Evolutionary conservation across 2,329 filamentous ascomycete species (phyloP).

Genomic region (Monilinia aucupariae): DNA sequence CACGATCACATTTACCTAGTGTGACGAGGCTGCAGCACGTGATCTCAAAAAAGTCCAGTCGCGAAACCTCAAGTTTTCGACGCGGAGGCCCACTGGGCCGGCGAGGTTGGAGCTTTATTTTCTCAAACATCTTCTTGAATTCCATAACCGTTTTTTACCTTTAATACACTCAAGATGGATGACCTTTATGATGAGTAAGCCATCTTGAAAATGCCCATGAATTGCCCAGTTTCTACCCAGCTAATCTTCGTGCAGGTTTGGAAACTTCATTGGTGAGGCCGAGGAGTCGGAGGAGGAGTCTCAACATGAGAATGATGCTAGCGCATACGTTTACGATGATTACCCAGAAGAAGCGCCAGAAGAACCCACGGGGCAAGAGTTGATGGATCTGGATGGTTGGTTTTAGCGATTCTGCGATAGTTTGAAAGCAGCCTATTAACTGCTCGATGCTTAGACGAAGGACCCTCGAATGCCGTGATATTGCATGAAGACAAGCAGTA

Average conservation of each 20-base stretch:
- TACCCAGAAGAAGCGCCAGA: conserved; percentile 57
- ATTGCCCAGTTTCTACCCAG: background rate
- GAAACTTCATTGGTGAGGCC: conserved; percentile 96
- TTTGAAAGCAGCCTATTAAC: background rate
- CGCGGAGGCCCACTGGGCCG: conserved; percentile 24
- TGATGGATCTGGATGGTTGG: conserved; percentile 88
- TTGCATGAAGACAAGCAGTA: conserved; percentile 99
- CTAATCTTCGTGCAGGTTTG: conserved; percentile 59
- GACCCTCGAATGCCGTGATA: conserved; percentile 92
- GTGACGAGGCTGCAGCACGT: conserved; percentile 26
- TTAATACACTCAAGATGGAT: conserved; percentile 58
- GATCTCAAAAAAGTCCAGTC: conserved; percentile 19
- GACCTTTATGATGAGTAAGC: conserved; percentile 92
- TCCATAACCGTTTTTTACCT: conserved; percentile 7
- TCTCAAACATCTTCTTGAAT: conserved; percentile 9
- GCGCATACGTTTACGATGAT: conserved; percentile 76
- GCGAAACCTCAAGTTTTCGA: conserved; percentile 27
- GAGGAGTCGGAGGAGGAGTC: conserved; percentile 84
- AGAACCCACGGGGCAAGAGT: conserved; percentile 61
- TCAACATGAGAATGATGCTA: conserved; percentile 66
- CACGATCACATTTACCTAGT: background rate
- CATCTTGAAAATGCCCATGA: conserved; percentile 11
- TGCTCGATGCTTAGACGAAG: conserved; percentile 51
- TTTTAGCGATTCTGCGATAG: conserved; percentile 8
- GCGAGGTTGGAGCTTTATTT: background rate